Conservation (phyloP, 352 stramenopile species). For the Phytopythium ostracodes region DNA sequence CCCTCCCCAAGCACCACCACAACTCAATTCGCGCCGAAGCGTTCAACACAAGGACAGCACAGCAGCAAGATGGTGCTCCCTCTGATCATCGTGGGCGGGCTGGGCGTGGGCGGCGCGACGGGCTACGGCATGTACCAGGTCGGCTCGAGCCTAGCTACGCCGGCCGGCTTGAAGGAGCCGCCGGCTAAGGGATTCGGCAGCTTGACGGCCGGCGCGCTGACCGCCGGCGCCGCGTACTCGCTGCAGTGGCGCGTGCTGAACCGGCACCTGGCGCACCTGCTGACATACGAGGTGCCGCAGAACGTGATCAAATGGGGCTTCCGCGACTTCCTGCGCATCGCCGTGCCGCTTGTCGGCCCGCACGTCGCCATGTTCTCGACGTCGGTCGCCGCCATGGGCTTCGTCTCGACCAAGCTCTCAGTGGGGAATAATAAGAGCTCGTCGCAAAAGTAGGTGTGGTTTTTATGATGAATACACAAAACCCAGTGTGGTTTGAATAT, state of each 20-base stretch:
- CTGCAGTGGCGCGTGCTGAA: slow-evolving; percentile 48
- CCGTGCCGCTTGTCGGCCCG: slow-evolving; percentile 45
- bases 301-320: slow-evolving; percentile 69
- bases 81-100: slow-evolving; percentile 54
- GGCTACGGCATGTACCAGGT: slow-evolving; percentile 69
- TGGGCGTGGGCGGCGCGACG: slow-evolving; percentile 36
- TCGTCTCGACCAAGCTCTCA: slow-evolving; percentile 60
- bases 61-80: slow-evolving; percentile 49
- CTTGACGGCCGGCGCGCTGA: slow-evolving; percentile 25
- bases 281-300: slow-evolving; percentile 67
- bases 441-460: not conserved
- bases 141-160: slow-evolving; percentile 45
- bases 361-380: slow-evolving; percentile 65
- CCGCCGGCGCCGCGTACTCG: slow-evolving; percentile 44
- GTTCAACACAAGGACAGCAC: not conserved
- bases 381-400: slow-evolving; percentile 64
- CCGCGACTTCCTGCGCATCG: slow-evolving; percentile 64
- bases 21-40: not conserved
- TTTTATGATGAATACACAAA: not conserved
- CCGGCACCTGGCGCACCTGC: slow-evolving; percentile 49
- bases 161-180: slow-evolving; percentile 17
- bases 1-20: slow-evolving; percentile 5
- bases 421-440: slow-evolving; percentile 6
- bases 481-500: not conserved
- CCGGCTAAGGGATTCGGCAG: slow-evolving; percentile 41